A percentile compares a stretch with the other conserved stretches of the same genome.
Conservation (phyloP, 345 rosid species). For the Eutrema yunnanense region DNA sequence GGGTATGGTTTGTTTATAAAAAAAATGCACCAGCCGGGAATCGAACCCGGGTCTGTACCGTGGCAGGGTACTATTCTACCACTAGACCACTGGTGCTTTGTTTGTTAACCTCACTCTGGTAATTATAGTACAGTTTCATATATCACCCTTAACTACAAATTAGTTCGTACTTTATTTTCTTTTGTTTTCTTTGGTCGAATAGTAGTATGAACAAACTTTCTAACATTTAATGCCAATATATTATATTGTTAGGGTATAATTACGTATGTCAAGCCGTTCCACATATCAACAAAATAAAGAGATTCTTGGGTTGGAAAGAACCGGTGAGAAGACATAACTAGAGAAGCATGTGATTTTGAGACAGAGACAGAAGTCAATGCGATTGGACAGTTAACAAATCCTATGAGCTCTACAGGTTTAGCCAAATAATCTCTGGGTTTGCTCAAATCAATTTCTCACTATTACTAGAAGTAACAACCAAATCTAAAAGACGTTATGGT, state of each 20-base stretch:
- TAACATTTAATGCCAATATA: not conserved
- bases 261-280: not conserved
- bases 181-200: not conserved
- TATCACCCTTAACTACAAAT: not conserved
- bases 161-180: not conserved
- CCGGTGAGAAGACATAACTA: slow-evolving; percentile 20
- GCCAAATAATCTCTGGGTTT: slow-evolving; percentile 13
- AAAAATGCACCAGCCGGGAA: slow-evolving; percentile 70
- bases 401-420: slow-evolving; percentile 1
- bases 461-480: slow-evolving; percentile 1
- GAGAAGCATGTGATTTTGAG: slow-evolving; percentile 14
- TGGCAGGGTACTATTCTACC: slow-evolving; percentile 69
- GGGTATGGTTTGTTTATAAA: not conserved
- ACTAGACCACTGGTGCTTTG: slow-evolving; percentile 46
- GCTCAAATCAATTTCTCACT: not conserved
- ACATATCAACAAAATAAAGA: slow-evolving; percentile 11
- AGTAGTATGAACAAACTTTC: not conserved
- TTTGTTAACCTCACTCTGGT: no score
- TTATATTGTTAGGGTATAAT: not conserved
- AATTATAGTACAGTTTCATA: no score
- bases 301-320: slow-evolving; percentile 14
- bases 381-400: slow-evolving; percentile 23
- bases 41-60: slow-evolving; percentile 87
- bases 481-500: not conserved
- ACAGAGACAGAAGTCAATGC: slow-evolving; percentile 26